These are phyloP conservation scores for Jacaranda mimosifolia DNA, from an alignment of 257 asterid species.

Conservation along the genomic window DNA sequence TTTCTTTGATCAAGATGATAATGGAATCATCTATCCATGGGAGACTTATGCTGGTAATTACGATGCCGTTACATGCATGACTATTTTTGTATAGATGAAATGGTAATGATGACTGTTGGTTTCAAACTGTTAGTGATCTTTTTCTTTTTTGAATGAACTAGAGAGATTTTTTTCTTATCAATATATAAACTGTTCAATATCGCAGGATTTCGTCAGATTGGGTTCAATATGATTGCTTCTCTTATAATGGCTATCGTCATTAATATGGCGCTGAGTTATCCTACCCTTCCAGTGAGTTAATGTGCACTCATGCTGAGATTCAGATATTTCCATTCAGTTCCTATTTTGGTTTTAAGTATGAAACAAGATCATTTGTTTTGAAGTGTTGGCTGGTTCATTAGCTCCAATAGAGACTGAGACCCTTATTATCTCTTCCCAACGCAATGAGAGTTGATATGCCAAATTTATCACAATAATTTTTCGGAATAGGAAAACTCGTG, in stretches of 20 bases:
- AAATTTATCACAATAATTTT: too few relatives aligned
- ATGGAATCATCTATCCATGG: conserved; percentile 88
- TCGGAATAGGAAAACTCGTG: too few relatives aligned
- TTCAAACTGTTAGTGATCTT: too few relatives aligned
- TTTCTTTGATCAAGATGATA: conserved; percentile 78
- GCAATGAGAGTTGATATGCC: too few relatives aligned
- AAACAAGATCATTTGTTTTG: too few relatives aligned
- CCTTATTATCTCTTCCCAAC: too few relatives aligned
- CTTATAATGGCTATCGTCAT: conserved; percentile 56
- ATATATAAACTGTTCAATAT: background rate
- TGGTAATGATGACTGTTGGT: too few relatives aligned
- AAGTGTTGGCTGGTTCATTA: too few relatives aligned
- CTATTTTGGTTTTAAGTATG: too few relatives aligned
- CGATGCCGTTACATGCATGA: background rate
- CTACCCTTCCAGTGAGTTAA: conserved; percentile 78
- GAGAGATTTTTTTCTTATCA: background rate
- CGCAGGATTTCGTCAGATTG: conserved; percentile 70
- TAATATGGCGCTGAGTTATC: conserved; percentile 66
- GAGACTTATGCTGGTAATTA: conserved; percentile 47
- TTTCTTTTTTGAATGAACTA: background rate
- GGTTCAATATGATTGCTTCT: conserved; percentile 74
- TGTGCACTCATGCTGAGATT: background rate
- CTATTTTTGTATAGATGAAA: too few relatives aligned
- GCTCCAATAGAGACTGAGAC: too few relatives aligned
- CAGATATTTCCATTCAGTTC: background rate